These are phyloP conservation scores for Byssoonygena ceratinophila DNA, from an alignment of 2,329 filamentous ascomycete genomes.

Conservation along the genomic window DNA sequence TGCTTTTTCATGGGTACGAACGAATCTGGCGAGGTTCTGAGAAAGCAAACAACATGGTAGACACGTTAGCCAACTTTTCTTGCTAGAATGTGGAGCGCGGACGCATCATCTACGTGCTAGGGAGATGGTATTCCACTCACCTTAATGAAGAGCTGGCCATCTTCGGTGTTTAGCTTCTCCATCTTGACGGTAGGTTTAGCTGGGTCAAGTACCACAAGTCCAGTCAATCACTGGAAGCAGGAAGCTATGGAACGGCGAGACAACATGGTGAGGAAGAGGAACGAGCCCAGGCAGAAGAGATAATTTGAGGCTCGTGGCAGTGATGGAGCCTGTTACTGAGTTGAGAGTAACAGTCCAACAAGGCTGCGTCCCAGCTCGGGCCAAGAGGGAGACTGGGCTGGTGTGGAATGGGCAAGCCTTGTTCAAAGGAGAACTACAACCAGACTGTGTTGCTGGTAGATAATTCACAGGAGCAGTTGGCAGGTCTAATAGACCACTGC, in stretches of 20 bases:
- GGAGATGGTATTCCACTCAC: slow-evolving; percentile 20
- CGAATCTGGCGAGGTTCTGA: slow-evolving; percentile 92
- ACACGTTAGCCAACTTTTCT: slow-evolving; percentile 2
- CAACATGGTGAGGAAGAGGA: slow-evolving; percentile 3
- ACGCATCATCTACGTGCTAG: background rate
- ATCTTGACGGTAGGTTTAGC: slow-evolving; percentile 26
- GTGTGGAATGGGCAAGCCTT: background rate
- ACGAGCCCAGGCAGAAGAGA: slow-evolving; percentile 1
- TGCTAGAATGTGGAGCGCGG: too few relatives aligned
- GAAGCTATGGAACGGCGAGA: slow-evolving; percentile 2
- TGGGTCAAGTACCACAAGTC: slow-evolving; percentile 23
- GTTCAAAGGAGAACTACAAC: background rate
- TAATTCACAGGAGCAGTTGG: background rate
- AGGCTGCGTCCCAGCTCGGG: slow-evolving; percentile 5
- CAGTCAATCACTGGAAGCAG: slow-evolving; percentile 16
- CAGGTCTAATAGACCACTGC: background rate
- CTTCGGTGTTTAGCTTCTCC: slow-evolving; percentile 42
- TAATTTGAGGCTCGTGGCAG: background rate
- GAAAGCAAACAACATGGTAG: slow-evolving; percentile 7
- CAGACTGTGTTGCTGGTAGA: background rate
- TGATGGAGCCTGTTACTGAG: background rate
- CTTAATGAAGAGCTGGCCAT: slow-evolving; percentile 42
- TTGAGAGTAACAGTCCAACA: slow-evolving; percentile 1
- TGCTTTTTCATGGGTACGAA: slow-evolving; percentile 93
- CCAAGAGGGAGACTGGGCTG: background rate